Base-by-base conservation (phyloP, 495 filamentous ascomycete genomes). In the Aspergillus sclerotioniger region DNA sequence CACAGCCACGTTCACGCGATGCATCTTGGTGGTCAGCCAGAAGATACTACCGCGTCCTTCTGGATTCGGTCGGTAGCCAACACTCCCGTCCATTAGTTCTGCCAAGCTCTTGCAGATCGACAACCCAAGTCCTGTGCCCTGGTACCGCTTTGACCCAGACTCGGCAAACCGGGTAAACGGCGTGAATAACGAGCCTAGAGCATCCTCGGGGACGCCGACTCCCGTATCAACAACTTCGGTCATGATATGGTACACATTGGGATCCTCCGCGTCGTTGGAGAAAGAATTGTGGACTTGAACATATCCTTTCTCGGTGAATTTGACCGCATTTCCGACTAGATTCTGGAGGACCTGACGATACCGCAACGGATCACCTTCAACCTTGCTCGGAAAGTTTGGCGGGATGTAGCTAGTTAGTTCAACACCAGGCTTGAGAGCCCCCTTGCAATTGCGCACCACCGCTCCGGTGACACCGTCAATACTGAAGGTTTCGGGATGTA, bases 91-190 rank as follows among this genome's bases (percentile, higher is more conserved):
- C 92, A 96, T 96, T 6, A 95, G 71, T 54, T 92, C 87, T 1
- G 92, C 84, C 6, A 96, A 71, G 56, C 83, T 85, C 64, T 92
- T 92, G 69, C 84, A 89, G 54, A 96, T 94, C 4, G 90, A 90
- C 33, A 94, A 69, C 1, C 91, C 91, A 2, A 93, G 70, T 2
- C 90, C 90, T 5, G 90, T 95, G 3, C 91, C 91, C 21, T 90
- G 90, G 68, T 90, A 94, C 29, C 81, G 80, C 43, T 87, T 80
- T 9, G 85, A 86, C 6, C 87, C 89, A 3, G 88, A 90, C 19
- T 90, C 80, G 62, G 94, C 92, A 21, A 90, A 90, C 67, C 94
- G 90, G 45, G 85, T 88, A 63, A 95, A 96, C 0, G 91, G 91
- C 39, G 88, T 88, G 76, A 96, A 96, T 2, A 96, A 77, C 15